These are phyloP conservation scores for Yamadazyma ubonensis DNA, from an alignment of 805 yeast genomes.

Conservation along the genomic window DNA sequence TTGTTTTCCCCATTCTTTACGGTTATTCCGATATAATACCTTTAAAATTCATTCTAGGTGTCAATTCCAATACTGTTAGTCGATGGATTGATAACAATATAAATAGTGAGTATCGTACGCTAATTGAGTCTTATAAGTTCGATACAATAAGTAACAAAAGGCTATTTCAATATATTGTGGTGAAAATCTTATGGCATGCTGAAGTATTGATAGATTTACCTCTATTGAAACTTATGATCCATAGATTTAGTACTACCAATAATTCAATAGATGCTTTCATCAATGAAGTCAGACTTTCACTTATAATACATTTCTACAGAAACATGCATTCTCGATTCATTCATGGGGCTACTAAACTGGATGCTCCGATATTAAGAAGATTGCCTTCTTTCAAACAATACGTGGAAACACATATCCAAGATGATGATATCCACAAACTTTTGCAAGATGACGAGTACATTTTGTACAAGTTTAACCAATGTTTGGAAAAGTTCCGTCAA, in stretches of 20 bases:
- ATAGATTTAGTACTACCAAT: conserved; percentile 37
- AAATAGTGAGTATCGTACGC: conserved; percentile 27
- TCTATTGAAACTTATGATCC: conserved; percentile 26
- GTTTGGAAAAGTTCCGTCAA: conserved; percentile 20
- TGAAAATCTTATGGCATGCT: conserved; percentile 27
- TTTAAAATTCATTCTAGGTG: conserved; percentile 34
- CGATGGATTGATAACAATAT: conserved; percentile 37
- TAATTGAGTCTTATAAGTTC: conserved; percentile 31
- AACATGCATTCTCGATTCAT: conserved; percentile 31
- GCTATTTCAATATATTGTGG: conserved; percentile 32
- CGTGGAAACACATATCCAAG: conserved; percentile 23
- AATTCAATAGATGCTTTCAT: conserved; percentile 42
- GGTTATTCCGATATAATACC: conserved; percentile 28
- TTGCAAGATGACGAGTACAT: conserved; percentile 13
- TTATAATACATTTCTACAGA: conserved; percentile 42
- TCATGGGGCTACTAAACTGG: conserved; percentile 14
- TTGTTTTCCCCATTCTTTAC: conserved; percentile 30
- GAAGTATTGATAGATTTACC: conserved; percentile 24
- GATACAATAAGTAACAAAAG: conserved; percentile 30
- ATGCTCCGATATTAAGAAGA: conserved; percentile 25
- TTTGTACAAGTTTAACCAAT: conserved; percentile 11
- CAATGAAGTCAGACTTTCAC: conserved; percentile 35
- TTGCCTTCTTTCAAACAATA: conserved; percentile 36
- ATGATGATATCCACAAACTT: conserved; percentile 4
- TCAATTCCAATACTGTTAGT: conserved; percentile 34